Percentiles rank a stretch among this genome's conserved stretches.
These are phyloP conservation scores for Ichthyophthirius multifiliis DNA, from an alignment of 169 alveolate genomes.

Conservation along the genomic window DNA sequence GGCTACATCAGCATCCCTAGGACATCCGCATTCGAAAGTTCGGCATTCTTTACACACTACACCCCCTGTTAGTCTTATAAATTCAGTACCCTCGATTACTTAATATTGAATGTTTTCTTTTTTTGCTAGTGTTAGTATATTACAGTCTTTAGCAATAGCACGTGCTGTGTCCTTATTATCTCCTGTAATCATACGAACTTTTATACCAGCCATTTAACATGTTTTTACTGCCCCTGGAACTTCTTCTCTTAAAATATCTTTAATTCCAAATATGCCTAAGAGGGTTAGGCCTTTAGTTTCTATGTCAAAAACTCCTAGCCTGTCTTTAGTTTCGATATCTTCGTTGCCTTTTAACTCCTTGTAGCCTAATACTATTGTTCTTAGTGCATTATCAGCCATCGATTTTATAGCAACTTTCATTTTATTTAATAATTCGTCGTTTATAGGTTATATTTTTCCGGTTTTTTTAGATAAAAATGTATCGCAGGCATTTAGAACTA, in stretches of 20 bases:
- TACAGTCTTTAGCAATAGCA: conserved; percentile 63
- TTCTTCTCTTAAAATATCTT: conserved; percentile 63
- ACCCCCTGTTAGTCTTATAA: conserved; percentile 48
- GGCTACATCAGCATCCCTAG: conserved; percentile 39
- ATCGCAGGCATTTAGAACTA: conserved; percentile 35
- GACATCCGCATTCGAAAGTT: conserved; percentile 31
- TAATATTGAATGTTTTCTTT: conserved; percentile 12
- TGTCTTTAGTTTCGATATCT: conserved; percentile 43
- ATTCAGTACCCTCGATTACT: conserved; percentile 59
- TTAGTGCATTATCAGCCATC: conserved; percentile 52
- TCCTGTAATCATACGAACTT: conserved; percentile 79
- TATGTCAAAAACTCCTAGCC: conserved; percentile 45
- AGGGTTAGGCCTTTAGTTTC: conserved; percentile 48
- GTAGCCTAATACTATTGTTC: conserved; percentile 62
- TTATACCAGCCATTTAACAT: conserved; percentile 57
- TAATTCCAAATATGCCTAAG: conserved; percentile 60
- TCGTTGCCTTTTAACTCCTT: conserved; percentile 44
- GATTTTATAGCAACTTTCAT: conserved; percentile 37
- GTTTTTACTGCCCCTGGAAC: conserved; percentile 59
- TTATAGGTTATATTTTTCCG: conserved; percentile 21
- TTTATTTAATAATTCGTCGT: conserved; percentile 15
- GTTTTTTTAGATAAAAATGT: conserved; percentile 37
- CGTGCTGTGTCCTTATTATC: conserved; percentile 71
- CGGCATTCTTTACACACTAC: conserved; percentile 29
- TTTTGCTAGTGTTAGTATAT: conserved; percentile 48